These are phyloP conservation scores for Alternaria viburni DNA, from an alignment of 2,329 filamentous ascomycete species.

Conservation along the genomic window DNA sequence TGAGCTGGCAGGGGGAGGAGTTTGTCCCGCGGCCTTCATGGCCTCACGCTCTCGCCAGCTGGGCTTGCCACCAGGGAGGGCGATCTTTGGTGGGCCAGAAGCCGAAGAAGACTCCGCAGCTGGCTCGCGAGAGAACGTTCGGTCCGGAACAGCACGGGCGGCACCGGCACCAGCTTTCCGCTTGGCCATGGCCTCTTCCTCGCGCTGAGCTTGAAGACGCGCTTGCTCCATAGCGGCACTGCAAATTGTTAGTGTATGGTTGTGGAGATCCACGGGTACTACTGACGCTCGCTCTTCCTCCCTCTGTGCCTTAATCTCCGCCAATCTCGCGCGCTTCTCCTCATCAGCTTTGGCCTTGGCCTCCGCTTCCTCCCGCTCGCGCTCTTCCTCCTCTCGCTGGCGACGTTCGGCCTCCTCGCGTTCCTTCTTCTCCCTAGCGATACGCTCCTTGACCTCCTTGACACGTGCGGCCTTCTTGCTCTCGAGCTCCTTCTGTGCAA, in stretches of 20 bases:
- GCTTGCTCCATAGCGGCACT: conserved; percentile 69
- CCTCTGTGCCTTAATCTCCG: conserved; percentile 70
- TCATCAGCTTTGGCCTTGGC: conserved; percentile 82
- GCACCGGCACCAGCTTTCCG: conserved; percentile 55
- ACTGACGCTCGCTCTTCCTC: conserved; percentile 66
- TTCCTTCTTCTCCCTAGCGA: conserved; percentile 82
- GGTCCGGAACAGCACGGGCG: conserved; percentile 31
- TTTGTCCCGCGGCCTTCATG: conserved; percentile 46
- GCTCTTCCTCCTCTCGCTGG: conserved; percentile 84
- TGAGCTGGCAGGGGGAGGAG: conserved; percentile 39
- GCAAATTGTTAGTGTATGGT: conserved; percentile 43
- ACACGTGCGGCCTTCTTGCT: conserved; percentile 86
- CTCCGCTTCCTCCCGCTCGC: conserved; percentile 79
- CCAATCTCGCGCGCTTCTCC: conserved; percentile 74
- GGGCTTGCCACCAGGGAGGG: conserved; percentile 66
- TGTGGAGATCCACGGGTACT: conserved; percentile 5
- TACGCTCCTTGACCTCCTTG: conserved; percentile 85
- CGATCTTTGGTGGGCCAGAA: conserved; percentile 65
- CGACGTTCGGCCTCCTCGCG: conserved; percentile 82
- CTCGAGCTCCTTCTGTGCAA: conserved; percentile 91
- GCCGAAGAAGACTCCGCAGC: conserved; percentile 47
- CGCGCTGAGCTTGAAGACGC: conserved; percentile 74
- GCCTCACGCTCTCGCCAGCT: conserved; percentile 78
- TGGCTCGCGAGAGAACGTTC: conserved; percentile 42
- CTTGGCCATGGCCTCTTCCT: conserved; percentile 85